Base-by-base conservation (phyloP, 2,329 filamentous ascomycete genomes). In the Elsinoe batatas region DNA sequence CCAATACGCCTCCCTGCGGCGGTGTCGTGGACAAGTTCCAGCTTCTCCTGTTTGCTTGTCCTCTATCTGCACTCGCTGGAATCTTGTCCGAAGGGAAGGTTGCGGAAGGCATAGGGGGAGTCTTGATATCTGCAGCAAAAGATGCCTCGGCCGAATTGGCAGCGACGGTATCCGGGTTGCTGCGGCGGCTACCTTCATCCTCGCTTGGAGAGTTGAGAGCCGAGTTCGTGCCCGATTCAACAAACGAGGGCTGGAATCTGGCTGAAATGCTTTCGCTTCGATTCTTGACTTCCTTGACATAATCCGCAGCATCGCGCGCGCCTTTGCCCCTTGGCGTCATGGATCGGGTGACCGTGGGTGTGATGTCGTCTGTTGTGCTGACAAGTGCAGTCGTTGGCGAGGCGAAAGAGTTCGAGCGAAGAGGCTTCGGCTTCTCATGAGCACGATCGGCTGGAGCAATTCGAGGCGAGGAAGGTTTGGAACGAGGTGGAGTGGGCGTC, bases 331-430 rank as follows among this genome's bases (percentile, higher is more conserved):
- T 55, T 32, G 46, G 80, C 61, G 80, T 79, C 5, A 65, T 61
- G 15, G 61, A 54, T 11, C 64, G 63, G 11, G 82, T 61, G 15
- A 65, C 75, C 58, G 89, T 84, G 17, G 82, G 81, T 59, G 84
- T 83, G 0, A 80, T 77, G 33, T 79, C 76, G 62, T 89, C 84
- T 7, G 47, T 44, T 0, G 83, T 82, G 30, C 80, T 82, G 5
- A 91, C 79, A 17, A 84, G 73, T 1, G 87, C 84, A 55, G 81
- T 78, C 1, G 84, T 78, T 22, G 79, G 78, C 56, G 74, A 76
- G 10, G 81, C 79, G 61, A 86, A 83, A 0, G 84, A 84, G 36
- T 77, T 75, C 2, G 84, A 80, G 44, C 82, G 75, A 58, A 85
- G 74, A 1, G 75, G 73, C 61, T 76, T 79, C 30, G 83, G 79